Percentiles rank a stretch among this genome's conserved stretches.
phyloP scores from a whole-genome alignment of 768 basidiomycete genomes.

The Leccinum disarticulatum region DNA sequence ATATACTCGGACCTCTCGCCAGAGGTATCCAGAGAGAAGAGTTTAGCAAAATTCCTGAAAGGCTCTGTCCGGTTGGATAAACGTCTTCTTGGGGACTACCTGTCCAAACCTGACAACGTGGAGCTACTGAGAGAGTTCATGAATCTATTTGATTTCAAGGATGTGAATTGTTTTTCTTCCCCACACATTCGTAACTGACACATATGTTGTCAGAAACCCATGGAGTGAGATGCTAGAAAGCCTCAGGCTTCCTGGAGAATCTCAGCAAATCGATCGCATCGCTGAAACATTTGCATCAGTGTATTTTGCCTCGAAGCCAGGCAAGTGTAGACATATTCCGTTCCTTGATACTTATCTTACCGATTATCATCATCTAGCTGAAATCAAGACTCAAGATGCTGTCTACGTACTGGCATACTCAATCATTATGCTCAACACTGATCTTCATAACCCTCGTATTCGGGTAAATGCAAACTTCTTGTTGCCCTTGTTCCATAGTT shows the following conservation, averaged over 20 bases:
- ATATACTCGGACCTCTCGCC: slow-evolving; percentile 69
- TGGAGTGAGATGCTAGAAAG: slow-evolving; percentile 88
- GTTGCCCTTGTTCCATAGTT: slow-evolving; percentile 1
- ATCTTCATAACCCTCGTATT: slow-evolving; percentile 93
- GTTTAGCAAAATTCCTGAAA: slow-evolving; percentile 86
- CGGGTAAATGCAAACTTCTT: slow-evolving; percentile 50
- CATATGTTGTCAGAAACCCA: slow-evolving; percentile 64
- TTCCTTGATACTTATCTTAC: not conserved
- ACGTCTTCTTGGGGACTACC: slow-evolving; percentile 87
- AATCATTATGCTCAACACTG: slow-evolving; percentile 98
- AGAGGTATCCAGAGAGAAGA: slow-evolving; percentile 55
- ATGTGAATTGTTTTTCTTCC: slow-evolving; percentile 49
- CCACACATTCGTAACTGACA: slow-evolving; percentile 2
- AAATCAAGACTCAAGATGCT: slow-evolving; percentile 89
- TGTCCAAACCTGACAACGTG: slow-evolving; percentile 84
- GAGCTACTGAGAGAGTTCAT: slow-evolving; percentile 88
- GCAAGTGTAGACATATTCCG: slow-evolving; percentile 36
- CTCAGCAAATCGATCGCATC: slow-evolving; percentile 91
- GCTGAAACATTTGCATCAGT: slow-evolving; percentile 92
- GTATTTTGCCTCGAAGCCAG: slow-evolving; percentile 84
- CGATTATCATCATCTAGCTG: slow-evolving; percentile 46
- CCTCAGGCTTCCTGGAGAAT: slow-evolving; percentile 92
- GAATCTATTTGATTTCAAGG: slow-evolving; percentile 83
- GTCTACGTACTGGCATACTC: slow-evolving; percentile 94
- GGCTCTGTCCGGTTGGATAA: slow-evolving; percentile 86